A percentile compares a stretch with the other conserved stretches of the same genome.
phyloP scores from a whole-genome alignment of 805 yeast genomes.

The Maudiozyma barnettii region DNA sequence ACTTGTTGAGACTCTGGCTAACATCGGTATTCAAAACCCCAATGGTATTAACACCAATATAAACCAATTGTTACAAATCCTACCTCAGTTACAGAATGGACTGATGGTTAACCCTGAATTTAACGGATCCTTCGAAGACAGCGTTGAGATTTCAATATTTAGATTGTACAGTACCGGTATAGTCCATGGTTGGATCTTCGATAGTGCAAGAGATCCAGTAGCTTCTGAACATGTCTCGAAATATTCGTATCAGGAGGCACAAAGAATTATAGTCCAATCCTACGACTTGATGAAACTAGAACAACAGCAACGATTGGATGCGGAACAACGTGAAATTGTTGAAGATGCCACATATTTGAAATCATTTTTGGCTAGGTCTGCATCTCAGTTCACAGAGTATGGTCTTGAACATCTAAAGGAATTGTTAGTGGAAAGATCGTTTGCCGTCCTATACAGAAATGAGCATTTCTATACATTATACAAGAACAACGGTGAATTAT shows the following conservation, averaged over 20 bases:
- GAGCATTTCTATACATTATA: slow-evolving; percentile 75
- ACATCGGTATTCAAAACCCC: slow-evolving; percentile 31
- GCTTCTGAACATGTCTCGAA: slow-evolving; percentile 31
- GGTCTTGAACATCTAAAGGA: slow-evolving; percentile 48
- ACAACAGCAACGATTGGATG: slow-evolving; percentile 18
- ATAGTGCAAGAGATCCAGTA: slow-evolving; percentile 29
- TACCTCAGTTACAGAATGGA: slow-evolving; percentile 64
- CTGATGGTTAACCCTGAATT: slow-evolving; percentile 64
- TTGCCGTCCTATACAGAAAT: slow-evolving; percentile 74
- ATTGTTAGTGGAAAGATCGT: slow-evolving; percentile 41
- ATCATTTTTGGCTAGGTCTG: slow-evolving; percentile 48
- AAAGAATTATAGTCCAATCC: slow-evolving; percentile 43
- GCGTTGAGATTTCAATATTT: slow-evolving; percentile 49
- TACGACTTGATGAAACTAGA: slow-evolving; percentile 29
- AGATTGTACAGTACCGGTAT: slow-evolving; percentile 48
- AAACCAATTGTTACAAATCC: slow-evolving; percentile 38
- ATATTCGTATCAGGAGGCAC: slow-evolving; percentile 52
- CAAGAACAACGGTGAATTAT: slow-evolving; percentile 44
- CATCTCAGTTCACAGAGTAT: slow-evolving; percentile 63
- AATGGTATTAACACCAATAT: slow-evolving; percentile 27
- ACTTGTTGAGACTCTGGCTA: slow-evolving; percentile 43
- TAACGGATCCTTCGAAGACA: slow-evolving; percentile 47
- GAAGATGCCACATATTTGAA: slow-evolving; percentile 31
- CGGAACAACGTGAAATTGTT: slow-evolving; percentile 18
- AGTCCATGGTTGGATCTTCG: slow-evolving; percentile 80